phyloP scores from a whole-genome alignment of 257 asterid genomes.

The Solanum microdontum region DNA sequence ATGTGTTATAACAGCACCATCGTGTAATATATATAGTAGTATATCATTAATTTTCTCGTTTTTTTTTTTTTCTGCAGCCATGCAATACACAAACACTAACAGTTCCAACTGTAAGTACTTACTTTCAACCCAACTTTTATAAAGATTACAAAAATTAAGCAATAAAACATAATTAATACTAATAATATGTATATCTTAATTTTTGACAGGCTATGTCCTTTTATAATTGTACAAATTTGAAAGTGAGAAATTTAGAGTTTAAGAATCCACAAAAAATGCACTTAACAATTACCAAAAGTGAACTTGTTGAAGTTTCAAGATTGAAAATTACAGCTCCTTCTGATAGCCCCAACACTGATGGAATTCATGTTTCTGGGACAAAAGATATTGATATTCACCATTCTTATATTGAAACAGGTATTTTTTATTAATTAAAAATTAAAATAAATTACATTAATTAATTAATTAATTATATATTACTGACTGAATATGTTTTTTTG shows the following conservation, averaged over 20 bases:
- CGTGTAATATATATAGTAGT: too few species aligned
- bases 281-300: conserved; percentile 6
- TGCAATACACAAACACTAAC: conserved; percentile 18
- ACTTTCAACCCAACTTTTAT: background rate
- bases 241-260: conserved; percentile 29
- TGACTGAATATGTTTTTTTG: background rate
- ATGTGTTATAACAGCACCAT: too few species aligned
- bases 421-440: background rate
- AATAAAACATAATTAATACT: background rate
- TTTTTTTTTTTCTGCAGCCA: conserved; percentile 8
- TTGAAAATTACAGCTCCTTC: conserved; percentile 14
- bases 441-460: background rate
- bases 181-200: background rate
- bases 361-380: conserved; percentile 26
- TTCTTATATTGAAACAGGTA: conserved; percentile 22
- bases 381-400: conserved; percentile 10
- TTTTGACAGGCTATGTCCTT: conserved; percentile 63
- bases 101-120: conserved; percentile 6
- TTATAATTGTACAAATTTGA: conserved; percentile 46
- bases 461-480: too few species aligned
- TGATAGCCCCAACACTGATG: conserved; percentile 35
- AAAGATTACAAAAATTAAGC: background rate
- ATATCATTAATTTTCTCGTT: background rate
- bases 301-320: conserved; percentile 13
- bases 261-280: conserved; percentile 70